phyloP scores from a whole-genome alignment of 2,329 filamentous ascomycete genomes.

The Aspergillus aculeatus region DNA sequence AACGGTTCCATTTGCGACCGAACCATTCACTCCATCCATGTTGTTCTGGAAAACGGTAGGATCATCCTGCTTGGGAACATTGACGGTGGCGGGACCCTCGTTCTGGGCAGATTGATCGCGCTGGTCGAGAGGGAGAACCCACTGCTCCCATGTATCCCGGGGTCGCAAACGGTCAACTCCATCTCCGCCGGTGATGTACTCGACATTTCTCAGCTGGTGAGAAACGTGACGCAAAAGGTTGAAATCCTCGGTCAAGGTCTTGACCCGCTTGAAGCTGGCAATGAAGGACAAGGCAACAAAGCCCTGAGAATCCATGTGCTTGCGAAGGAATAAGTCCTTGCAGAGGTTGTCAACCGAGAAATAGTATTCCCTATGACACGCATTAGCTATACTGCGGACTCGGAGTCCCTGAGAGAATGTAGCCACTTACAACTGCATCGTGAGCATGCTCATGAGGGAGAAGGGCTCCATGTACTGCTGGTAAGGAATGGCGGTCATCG shows the following conservation, averaged over 20 bases:
- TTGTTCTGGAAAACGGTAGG: slow-evolving; percentile 34
- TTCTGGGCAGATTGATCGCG: slow-evolving; percentile 73
- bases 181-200: slow-evolving; percentile 73
- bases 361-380: slow-evolving; percentile 77
- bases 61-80: slow-evolving; percentile 38
- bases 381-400: slow-evolving; percentile 28
- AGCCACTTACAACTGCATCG: slow-evolving; percentile 55
- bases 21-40: slow-evolving; percentile 34
- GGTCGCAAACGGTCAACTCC: slow-evolving; percentile 75
- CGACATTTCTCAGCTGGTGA: slow-evolving; percentile 68
- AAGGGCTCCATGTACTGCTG: slow-evolving; percentile 59
- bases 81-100: slow-evolving; percentile 57
- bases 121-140: slow-evolving; percentile 69
- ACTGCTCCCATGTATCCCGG: slow-evolving; percentile 74
- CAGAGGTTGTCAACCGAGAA: slow-evolving; percentile 94
- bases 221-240: slow-evolving; percentile 74
- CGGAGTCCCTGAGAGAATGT: not conserved
- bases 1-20: slow-evolving; percentile 41
- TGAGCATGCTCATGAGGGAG: slow-evolving; percentile 57
- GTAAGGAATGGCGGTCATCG: slow-evolving; percentile 59
- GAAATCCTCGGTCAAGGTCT: slow-evolving; percentile 67
- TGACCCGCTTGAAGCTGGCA: slow-evolving; percentile 81
- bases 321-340: slow-evolving; percentile 86
- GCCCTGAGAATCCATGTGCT: slow-evolving; percentile 92
- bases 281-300: slow-evolving; percentile 81